Base-by-base conservation (phyloP, 352 stramenopile genomes). In the Pilasporangium apinafurcum region DNA sequence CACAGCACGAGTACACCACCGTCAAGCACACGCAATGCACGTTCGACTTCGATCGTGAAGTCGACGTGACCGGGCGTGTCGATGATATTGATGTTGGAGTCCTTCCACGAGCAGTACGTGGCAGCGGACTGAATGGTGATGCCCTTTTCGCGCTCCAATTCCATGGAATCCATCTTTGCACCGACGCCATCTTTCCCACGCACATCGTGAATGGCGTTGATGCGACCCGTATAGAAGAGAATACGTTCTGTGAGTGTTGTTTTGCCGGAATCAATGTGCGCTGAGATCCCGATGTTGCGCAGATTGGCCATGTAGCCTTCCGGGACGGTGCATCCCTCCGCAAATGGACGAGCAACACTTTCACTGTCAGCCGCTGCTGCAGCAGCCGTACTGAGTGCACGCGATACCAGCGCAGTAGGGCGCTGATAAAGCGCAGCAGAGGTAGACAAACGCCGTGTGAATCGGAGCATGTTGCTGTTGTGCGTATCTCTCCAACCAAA, bases 91-190 rank as follows among this genome's bases (percentile, higher is more conserved):
- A 99, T 96, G 70, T 98, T 94, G 32, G 88, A 78, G 60, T 98
- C 86, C 56, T 97, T 97, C 87, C 89, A 97, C 44, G 62, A 70
- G 59, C 86, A 98, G 74, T 98, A 98, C 14, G 96, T 99, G 30
- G 97, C 97, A 17, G 97, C 97, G 35, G 86, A 98, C 73, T 99
- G 96, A 72, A 99, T 99, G 8, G 97, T 99, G 65, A 99, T 99
- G 44, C 96, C 96, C 76, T 99, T 99, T 69, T 99, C 97, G 41
- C 96, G 80, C 74, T 99, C 97, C 13, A 99, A 73, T 39, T 99
- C 97, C 97, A 99, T 99, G 32, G 78, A 97, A 73, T 99, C 97
- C 96, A 99, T 99, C 70, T 98, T 99, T 49, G 97, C 96, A 29
- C 96, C 96, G 8, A 99, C 92, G 32, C 96, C 96, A 74, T 99